Conservation (phyloP, 352 stramenopile genomes). For the Globisporangium paddicum region DNA sequence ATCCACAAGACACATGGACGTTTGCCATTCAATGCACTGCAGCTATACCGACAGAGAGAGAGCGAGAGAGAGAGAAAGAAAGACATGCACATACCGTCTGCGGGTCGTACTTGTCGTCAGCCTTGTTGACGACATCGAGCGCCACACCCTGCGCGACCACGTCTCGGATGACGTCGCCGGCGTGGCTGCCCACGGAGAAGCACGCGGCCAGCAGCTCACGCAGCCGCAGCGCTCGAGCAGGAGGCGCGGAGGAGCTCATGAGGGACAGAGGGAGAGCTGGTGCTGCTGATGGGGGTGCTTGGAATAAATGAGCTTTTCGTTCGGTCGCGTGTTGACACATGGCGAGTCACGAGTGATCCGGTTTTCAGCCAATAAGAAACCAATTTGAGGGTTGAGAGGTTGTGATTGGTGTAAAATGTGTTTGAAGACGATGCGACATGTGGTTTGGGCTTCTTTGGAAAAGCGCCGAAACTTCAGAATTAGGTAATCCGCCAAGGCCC, state of each 20-base stretch:
- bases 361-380: too few species aligned
- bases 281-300: neutral
- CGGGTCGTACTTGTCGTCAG: constrained; percentile 65
- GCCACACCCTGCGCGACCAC: constrained; percentile 47
- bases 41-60: neutral
- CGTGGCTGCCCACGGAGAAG: constrained; percentile 44
- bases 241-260: constrained; percentile 5
- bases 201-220: constrained; percentile 50
- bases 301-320: neutral
- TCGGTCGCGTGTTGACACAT: constrained; percentile 2
- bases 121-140: constrained; percentile 74
- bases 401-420: constrained; percentile 3
- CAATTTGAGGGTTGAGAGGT: neutral
- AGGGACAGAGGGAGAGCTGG: neutral
- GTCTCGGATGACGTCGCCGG: constrained; percentile 63
- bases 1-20: neutral
- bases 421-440: too few species aligned
- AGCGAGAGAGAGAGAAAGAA: too few species aligned
- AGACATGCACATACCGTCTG: constrained; percentile 35
- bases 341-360: constrained; percentile 1
- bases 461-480: constrained; percentile 6
- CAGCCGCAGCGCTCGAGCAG: constrained; percentile 17
- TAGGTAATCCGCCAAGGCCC: neutral
- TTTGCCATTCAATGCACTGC: neutral
- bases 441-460: too few species aligned